phyloP scores from a whole-genome alignment of 305 asterid genomes.

The Fraxinus platypoda region DNA sequence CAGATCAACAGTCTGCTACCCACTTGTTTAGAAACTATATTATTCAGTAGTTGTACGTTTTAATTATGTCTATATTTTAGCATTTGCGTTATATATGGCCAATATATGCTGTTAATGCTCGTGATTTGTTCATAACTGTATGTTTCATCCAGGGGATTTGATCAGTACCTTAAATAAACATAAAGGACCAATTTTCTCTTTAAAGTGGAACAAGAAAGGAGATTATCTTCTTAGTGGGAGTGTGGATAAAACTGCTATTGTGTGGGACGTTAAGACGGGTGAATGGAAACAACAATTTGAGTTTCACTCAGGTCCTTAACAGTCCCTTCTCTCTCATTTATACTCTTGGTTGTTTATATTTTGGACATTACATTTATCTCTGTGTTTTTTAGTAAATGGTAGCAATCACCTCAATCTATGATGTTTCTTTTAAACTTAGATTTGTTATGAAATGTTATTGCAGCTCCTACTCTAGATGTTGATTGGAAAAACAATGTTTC shows the following conservation, averaged over 20 bases:
- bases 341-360: slow-evolving; percentile 8
- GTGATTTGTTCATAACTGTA: slow-evolving; percentile 21
- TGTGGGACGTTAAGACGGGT: slow-evolving; percentile 90
- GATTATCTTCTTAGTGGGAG: slow-evolving; percentile 95
- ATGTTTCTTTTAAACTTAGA: not conserved
- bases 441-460: not conserved
- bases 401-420: too few relatives aligned
- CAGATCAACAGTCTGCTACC: slow-evolving; percentile 5
- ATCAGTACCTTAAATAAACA: slow-evolving; percentile 78
- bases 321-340: slow-evolving; percentile 6
- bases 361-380: not conserved
- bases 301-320: slow-evolving; percentile 73
- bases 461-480: slow-evolving; percentile 96
- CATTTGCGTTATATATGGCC: not conserved
- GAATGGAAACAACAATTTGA: slow-evolving; percentile 95
- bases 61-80: not conserved
- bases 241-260: slow-evolving; percentile 94
- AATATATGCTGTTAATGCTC: slow-evolving; percentile 16
- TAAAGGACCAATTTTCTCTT: slow-evolving; percentile 92
- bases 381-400: not conserved
- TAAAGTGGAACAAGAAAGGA: slow-evolving; percentile 98
- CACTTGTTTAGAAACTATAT: slow-evolving; percentile 7
- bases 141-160: slow-evolving; percentile 72
- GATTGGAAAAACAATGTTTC: slow-evolving; percentile 91
- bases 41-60: not conserved